Conservation (phyloP, 225 moss, liverwort and hornwort genomes). For the Sphagnum contortum region DNA sequence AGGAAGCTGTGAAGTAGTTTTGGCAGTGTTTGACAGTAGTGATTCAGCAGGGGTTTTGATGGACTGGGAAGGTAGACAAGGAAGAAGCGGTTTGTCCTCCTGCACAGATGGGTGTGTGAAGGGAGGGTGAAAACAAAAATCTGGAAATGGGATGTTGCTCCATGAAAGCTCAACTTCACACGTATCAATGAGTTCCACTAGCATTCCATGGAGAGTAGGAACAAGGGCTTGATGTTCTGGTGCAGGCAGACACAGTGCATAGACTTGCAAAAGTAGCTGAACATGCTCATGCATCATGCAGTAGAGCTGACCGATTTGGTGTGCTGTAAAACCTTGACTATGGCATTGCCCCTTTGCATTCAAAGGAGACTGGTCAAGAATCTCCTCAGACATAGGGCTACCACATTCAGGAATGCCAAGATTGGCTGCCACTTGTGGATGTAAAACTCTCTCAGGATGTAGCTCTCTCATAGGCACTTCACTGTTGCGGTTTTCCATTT, state of each 20-base stretch:
- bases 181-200: slow-evolving; percentile 69
- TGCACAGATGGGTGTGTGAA: slow-evolving; percentile 64
- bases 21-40: slow-evolving; percentile 3
- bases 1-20: slow-evolving; percentile 8
- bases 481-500: slow-evolving; percentile 45
- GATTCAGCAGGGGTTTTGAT: neutral
- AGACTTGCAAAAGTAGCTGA: slow-evolving; percentile 87
- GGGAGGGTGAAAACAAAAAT: slow-evolving; percentile 85
- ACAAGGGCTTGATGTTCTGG: slow-evolving; percentile 60
- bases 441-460: slow-evolving; percentile 63
- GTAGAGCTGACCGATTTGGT: slow-evolving; percentile 90
- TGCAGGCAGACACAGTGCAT: slow-evolving; percentile 56
- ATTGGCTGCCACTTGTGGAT: slow-evolving; percentile 20
- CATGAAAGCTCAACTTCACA: slow-evolving; percentile 67
- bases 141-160: slow-evolving; percentile 86
- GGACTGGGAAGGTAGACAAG: slow-evolving; percentile 6
- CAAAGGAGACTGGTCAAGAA: slow-evolving; percentile 19
- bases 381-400: slow-evolving; percentile 26
- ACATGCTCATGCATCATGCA: slow-evolving; percentile 96
- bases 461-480: slow-evolving; percentile 28
- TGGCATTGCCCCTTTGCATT: slow-evolving; percentile 28
- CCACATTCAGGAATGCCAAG: slow-evolving; percentile 23
- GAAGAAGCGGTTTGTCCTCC: slow-evolving; percentile 15
- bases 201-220: slow-evolving; percentile 44
- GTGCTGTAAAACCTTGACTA: slow-evolving; percentile 75